Percentiles rank a stretch among this genome's conserved stretches.
Conservation (phyloP, 2,329 filamentous ascomycete genomes). For the Cordyceps militaris region DNA sequence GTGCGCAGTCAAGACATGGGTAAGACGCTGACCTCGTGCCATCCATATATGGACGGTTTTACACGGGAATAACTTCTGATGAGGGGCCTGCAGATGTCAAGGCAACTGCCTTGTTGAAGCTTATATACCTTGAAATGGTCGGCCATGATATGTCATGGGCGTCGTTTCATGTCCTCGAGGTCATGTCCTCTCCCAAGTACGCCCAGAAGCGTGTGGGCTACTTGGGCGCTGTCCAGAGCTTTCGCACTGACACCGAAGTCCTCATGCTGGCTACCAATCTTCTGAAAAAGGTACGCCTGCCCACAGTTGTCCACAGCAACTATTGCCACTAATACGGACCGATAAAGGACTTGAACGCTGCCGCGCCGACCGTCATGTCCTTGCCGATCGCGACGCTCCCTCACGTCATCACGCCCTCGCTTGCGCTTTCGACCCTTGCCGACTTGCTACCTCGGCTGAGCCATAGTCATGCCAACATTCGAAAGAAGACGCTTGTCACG, state of each 20-base stretch:
- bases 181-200: slow-evolving; percentile 96
- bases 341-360: slow-evolving; percentile 61
- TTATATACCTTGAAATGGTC: slow-evolving; percentile 98
- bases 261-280: slow-evolving; percentile 96
- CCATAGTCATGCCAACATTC: slow-evolving; percentile 76
- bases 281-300: slow-evolving; percentile 70
- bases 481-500: slow-evolving; percentile 95
- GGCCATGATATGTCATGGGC: slow-evolving; percentile 99
- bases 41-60: background rate
- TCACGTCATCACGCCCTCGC: slow-evolving; percentile 85
- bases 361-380: slow-evolving; percentile 68
- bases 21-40: slow-evolving; percentile 31
- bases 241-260: slow-evolving; percentile 90
- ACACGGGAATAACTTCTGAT: background rate
- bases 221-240: slow-evolving; percentile 90
- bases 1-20: slow-evolving; percentile 91
- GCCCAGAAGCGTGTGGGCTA: slow-evolving; percentile 94
- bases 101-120: slow-evolving; percentile 88
- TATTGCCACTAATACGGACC: background rate
- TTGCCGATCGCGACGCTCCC: slow-evolving; percentile 86
- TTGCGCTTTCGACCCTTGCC: slow-evolving; percentile 81
- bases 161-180: slow-evolving; percentile 94
- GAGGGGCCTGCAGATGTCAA: slow-evolving; percentile 65
- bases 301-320: background rate
- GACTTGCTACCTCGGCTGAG: slow-evolving; percentile 81